These are phyloP conservation scores for Magnolia sinica DNA, from an alignment of 164 flowering plant genomes.

Conservation along the genomic window DNA sequence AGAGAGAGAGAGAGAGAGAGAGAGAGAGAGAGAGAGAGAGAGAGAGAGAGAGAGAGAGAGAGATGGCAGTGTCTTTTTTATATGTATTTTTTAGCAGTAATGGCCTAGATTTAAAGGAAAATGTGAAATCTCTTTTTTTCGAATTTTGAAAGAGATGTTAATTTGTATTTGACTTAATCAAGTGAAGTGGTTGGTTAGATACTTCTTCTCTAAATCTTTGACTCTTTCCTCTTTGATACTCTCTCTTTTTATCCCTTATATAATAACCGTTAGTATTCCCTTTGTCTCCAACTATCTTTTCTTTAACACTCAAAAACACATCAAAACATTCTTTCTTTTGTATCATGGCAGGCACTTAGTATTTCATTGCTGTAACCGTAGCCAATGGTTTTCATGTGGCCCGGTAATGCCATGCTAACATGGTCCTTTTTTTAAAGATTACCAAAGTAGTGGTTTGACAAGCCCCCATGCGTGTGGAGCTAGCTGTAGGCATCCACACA, in stretches of 20 bases:
- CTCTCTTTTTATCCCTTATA: neutral
- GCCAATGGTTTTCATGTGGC: constrained; percentile 4
- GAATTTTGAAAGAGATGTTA: neutral
- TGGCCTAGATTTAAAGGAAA: neutral
- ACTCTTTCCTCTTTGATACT: neutral
- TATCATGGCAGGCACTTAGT: neutral
- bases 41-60: no score
- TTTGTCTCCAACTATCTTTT: neutral
- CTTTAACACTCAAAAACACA: neutral
- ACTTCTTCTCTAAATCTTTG: constrained; percentile 5
- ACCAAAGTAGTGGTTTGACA: no score
- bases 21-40: no score
- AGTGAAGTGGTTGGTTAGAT: constrained; percentile 1
- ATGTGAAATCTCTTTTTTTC: neutral
- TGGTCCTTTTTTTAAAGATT: neutral
- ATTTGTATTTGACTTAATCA: constrained; percentile 1
- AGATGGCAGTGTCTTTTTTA: neutral
- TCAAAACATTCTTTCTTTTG: neutral
- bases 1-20: neutral
- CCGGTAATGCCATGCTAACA: neutral
- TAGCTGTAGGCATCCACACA: no score
- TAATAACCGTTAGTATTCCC: neutral
- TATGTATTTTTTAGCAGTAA: neutral
- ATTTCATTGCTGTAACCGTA: neutral
- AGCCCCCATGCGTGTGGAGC: no score